Evolutionary conservation across 1,139 yeast species (phyloP).

Genomic region (Taphrina flavorubra): DNA sequence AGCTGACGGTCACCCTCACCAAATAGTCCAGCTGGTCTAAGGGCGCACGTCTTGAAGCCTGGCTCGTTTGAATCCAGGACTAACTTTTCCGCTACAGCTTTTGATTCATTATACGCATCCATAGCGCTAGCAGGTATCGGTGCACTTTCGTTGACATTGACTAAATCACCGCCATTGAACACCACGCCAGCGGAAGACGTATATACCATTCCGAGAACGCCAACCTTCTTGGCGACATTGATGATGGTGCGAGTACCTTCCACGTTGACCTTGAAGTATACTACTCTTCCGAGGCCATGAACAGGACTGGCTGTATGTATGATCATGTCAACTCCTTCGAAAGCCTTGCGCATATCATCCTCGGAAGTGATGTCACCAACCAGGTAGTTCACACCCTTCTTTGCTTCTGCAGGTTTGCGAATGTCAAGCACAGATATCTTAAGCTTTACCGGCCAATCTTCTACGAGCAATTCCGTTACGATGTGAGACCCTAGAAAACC

Average conservation of each 20-base stretch:
- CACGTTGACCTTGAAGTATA: constrained; percentile 89
- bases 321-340: constrained; percentile 67
- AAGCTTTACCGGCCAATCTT: constrained; percentile 65
- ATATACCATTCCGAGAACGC: constrained; percentile 75
- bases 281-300: constrained; percentile 79
- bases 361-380: constrained; percentile 84
- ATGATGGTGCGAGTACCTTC: constrained; percentile 82
- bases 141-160: constrained; percentile 84
- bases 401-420: constrained; percentile 63
- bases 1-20: constrained; percentile 99
- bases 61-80: constrained; percentile 67
- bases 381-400: constrained; percentile 73
- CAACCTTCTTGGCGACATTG: constrained; percentile 62
- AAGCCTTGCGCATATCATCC: constrained; percentile 69
- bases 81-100: constrained; percentile 80
- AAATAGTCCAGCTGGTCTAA: constrained; percentile 97
- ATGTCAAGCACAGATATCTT: constrained; percentile 77
- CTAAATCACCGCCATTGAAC: constrained; percentile 87
- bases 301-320: constrained; percentile 98
- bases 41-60: constrained; percentile 75
- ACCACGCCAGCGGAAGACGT: constrained; percentile 98
- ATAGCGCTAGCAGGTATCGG: constrained; percentile 89
- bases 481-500: constrained; percentile 94
- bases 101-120: constrained; percentile 97
- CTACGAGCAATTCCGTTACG: constrained; percentile 76